Percentiles rank a stretch among this genome's conserved stretches.
phyloP scores from a whole-genome alignment of 306 rosid species.

The Astragalus membranaceus region DNA sequence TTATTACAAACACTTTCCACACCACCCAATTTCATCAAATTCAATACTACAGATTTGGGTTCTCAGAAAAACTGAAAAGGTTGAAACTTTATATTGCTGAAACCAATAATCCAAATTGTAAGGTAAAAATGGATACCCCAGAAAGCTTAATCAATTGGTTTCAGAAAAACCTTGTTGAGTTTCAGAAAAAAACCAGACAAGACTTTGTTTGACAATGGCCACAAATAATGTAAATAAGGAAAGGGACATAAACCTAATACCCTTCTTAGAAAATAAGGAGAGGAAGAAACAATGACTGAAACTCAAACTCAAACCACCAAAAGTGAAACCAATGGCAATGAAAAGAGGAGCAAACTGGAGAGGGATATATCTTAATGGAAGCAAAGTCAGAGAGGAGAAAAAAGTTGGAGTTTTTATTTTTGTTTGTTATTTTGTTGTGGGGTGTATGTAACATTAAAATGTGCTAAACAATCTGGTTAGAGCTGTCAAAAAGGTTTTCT shows the following conservation, averaged over 20 bases:
- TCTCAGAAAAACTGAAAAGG: conserved; percentile 11
- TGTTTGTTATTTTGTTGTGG: neutral
- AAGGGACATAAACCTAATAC: conserved; percentile 2
- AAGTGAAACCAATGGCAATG: conserved; percentile 32
- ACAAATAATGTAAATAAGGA: conserved; percentile 23
- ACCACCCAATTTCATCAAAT: conserved; percentile 24
- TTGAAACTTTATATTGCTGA: conserved; percentile 19
- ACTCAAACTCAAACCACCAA: neutral
- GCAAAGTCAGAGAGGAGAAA: conserved; percentile 24
- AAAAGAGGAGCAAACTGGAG: conserved; percentile 1
- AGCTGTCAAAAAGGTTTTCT: conserved; percentile 23
- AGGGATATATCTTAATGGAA: conserved; percentile 18
- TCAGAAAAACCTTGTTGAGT: conserved; percentile 27
- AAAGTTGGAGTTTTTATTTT: conserved; percentile 14
- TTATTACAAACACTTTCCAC: neutral
- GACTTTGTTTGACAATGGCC: conserved; percentile 5
- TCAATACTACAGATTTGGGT: neutral
- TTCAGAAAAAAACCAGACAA: conserved; percentile 34
- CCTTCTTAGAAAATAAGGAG: conserved; percentile 12
- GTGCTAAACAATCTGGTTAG: conserved; percentile 39
- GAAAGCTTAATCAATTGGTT: conserved; percentile 28
- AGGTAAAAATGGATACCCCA: conserved; percentile 12
- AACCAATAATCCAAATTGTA: neutral
- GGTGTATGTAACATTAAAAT: conserved; percentile 9
- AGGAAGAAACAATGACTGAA: conserved; percentile 16